A percentile compares a stretch with the other conserved stretches of the same genome.
phyloP scores from a whole-genome alignment of 129 eudicot species.

The Flaveria brownii region DNA sequence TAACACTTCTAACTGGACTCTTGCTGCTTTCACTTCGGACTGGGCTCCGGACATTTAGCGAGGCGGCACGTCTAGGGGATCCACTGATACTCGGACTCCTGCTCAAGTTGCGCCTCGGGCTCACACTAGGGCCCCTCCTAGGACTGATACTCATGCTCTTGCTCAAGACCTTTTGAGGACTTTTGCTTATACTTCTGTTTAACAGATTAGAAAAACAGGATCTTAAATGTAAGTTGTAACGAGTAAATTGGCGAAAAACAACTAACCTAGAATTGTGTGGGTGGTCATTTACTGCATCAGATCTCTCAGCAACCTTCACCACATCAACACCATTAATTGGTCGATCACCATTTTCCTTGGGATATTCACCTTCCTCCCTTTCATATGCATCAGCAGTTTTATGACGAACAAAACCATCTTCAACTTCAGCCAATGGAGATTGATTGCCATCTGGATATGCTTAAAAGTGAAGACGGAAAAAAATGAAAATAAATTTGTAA shows the following conservation, averaged over 20 bases:
- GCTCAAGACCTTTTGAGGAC: conserved; percentile 66
- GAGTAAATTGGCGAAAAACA: neutral
- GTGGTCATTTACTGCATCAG: conserved; percentile 69
- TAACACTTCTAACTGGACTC: conserved; percentile 52
- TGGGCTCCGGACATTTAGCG: conserved; percentile 48
- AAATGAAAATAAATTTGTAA: neutral
- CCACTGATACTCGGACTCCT: conserved; percentile 62
- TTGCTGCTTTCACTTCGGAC: conserved; percentile 58
- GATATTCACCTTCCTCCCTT: conserved; percentile 71
- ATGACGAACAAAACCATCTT: conserved; percentile 39
- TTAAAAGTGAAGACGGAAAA: neutral
- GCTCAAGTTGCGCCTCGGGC: conserved; percentile 47
- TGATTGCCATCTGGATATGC: conserved; percentile 39
- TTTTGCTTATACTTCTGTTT: conserved; percentile 71
- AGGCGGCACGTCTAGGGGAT: conserved; percentile 45
- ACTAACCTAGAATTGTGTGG: conserved; percentile 75
- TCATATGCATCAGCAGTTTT: conserved; percentile 47
- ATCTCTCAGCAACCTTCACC: conserved; percentile 54
- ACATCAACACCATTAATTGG: conserved; percentile 58
- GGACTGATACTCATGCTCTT: conserved; percentile 96
- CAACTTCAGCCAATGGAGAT: conserved; percentile 50
- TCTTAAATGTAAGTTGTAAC: conserved; percentile 17
- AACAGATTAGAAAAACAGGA: conserved; percentile 12
- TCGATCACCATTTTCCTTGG: conserved; percentile 73
- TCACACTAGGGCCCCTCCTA: conserved; percentile 50